phyloP scores from a whole-genome alignment of 1,284 basidiomycete genomes.

The Clitocybe nebularis region DNA sequence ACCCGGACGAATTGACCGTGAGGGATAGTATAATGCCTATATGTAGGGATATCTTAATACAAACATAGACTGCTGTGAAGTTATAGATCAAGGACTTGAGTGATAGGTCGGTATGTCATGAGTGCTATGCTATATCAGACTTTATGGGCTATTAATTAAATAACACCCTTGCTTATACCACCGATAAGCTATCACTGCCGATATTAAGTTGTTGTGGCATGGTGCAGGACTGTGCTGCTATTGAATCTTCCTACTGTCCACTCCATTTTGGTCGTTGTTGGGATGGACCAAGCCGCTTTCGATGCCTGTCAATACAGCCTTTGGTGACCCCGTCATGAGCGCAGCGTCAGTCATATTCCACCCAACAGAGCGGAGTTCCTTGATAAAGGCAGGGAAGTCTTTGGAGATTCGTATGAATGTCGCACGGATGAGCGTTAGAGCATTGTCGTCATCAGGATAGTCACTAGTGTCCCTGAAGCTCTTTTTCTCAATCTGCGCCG shows the following conservation, averaged over 20 bases:
- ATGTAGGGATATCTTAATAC: too few relatives aligned
- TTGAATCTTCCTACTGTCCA: conserved; percentile 19
- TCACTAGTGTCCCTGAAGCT: neutral
- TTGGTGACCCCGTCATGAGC: conserved; percentile 32
- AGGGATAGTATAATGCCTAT: too few relatives aligned
- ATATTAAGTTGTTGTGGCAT: too few relatives aligned
- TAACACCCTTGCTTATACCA: too few relatives aligned
- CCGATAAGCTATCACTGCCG: too few relatives aligned
- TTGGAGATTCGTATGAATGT: conserved; percentile 21
- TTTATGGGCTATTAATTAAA: too few relatives aligned
- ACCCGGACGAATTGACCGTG: too few relatives aligned
- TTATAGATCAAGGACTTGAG: too few relatives aligned
- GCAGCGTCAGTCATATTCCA: conserved; percentile 36
- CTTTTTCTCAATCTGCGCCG: conserved; percentile 6
- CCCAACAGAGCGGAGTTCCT: conserved; percentile 25
- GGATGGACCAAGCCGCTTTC: conserved; percentile 1
- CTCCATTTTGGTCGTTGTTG: conserved; percentile 3
- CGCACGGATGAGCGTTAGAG: conserved; percentile 18
- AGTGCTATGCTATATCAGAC: too few relatives aligned
- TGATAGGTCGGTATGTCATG: too few relatives aligned
- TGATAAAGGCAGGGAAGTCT: conserved; percentile 29
- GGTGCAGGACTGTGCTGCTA: conserved; percentile 8
- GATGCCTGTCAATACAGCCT: conserved; percentile 24
- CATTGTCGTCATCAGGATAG: neutral
- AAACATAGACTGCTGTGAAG: too few relatives aligned